These are phyloP conservation scores for Colletotrichum filicis DNA, from an alignment of 2,329 filamentous ascomycete genomes.

Conservation along the genomic window DNA sequence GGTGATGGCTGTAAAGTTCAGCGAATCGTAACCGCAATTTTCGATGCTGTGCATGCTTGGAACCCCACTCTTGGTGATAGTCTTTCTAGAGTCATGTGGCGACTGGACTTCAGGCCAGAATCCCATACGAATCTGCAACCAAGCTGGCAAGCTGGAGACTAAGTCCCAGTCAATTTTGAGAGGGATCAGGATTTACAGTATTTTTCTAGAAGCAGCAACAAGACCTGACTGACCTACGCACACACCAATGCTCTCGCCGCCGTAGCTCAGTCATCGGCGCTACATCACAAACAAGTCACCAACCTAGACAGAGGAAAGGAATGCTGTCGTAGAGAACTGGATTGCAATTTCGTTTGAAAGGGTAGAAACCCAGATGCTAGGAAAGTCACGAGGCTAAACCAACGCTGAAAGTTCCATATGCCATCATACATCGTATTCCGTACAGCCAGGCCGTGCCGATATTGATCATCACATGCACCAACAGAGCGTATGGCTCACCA, in stretches of 20 bases:
- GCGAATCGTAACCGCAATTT: background rate
- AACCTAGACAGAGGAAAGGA: background rate
- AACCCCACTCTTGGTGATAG: background rate
- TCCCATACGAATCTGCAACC: background rate
- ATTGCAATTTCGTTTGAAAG: background rate
- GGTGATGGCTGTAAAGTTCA: background rate
- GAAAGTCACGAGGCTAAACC: background rate
- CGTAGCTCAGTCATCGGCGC: background rate
- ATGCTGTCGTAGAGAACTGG: background rate
- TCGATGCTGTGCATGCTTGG: background rate
- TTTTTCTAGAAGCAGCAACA: background rate
- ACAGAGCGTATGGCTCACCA: slow-evolving; percentile 24
- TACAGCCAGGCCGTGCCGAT: background rate
- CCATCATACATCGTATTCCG: background rate
- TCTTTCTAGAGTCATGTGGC: background rate
- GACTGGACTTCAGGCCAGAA: background rate
- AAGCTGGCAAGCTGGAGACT: too few relatives aligned
- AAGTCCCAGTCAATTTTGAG: too few relatives aligned
- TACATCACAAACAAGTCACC: background rate
- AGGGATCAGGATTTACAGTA: too few relatives aligned
- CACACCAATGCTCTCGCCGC: background rate
- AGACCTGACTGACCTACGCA: background rate
- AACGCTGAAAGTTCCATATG: background rate
- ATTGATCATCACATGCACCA: background rate
- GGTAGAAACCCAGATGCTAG: background rate